A percentile compares a stretch with the other conserved stretches of the same genome.
phyloP scores from a whole-genome alignment of 495 filamentous ascomycete species.

The Chlorociboria aeruginascens region DNA sequence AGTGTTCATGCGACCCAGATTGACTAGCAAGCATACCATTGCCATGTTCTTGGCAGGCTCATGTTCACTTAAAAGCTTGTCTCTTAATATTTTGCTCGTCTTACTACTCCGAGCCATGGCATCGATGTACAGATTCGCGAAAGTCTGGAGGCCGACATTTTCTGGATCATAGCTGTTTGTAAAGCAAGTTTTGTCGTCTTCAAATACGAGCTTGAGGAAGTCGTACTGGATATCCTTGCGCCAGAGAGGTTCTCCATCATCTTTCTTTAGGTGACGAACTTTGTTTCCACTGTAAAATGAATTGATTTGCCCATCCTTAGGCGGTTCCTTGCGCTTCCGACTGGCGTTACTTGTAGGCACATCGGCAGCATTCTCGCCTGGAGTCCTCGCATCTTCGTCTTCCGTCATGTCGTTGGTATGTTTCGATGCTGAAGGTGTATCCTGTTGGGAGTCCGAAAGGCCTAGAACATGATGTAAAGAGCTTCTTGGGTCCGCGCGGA shows the following conservation, averaged over 20 bases:
- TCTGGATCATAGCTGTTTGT: conserved; percentile 72
- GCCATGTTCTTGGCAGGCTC: conserved; percentile 93
- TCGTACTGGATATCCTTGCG: conserved; percentile 95
- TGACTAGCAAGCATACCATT: conserved; percentile 96
- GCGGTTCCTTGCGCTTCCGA: conserved; percentile 9
- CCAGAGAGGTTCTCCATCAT: conserved; percentile 94
- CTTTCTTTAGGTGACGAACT: conserved; percentile 92
- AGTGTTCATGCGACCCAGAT: conserved; percentile 97
- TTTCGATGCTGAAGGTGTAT: conserved; percentile 9
- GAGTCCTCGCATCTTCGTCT: conserved; percentile 25
- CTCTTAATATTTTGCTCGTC: conserved; percentile 94
- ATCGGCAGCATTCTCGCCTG: conserved; percentile 50
- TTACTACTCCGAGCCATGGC: conserved; percentile 98
- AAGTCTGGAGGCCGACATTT: conserved; percentile 59
- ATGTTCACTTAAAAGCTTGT: conserved; percentile 89
- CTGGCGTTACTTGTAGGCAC: conserved; percentile 2
- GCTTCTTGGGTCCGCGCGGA: conserved; percentile 15
- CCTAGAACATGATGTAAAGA: conserved; percentile 13
- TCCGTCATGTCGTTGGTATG: conserved; percentile 11
- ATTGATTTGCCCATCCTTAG: conserved; percentile 1
- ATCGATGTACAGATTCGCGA: conserved; percentile 94
- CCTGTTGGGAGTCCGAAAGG: conserved; percentile 1
- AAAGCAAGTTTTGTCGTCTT: conserved; percentile 74
- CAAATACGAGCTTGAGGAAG: conserved; percentile 84
- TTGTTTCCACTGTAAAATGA: conserved; percentile 72